A percentile compares a stretch with the other conserved stretches of the same genome.
Evolutionary conservation across 495 filamentous ascomycete species (phyloP).

Genomic region (Hypoxylon intermedium): DNA sequence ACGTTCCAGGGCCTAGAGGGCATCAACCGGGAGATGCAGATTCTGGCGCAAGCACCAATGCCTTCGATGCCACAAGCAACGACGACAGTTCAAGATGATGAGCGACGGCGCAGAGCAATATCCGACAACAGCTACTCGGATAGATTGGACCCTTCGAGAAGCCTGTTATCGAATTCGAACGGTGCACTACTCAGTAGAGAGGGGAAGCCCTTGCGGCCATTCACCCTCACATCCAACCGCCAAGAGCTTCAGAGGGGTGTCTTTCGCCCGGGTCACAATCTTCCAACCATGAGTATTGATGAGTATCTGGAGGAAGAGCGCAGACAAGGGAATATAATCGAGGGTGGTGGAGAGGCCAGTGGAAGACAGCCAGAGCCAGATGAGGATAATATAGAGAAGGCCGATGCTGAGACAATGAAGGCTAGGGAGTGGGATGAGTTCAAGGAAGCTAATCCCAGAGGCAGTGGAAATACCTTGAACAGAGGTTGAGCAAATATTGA

Average conservation of each 20-base stretch:
- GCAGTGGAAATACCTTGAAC: slow-evolving; percentile 86
- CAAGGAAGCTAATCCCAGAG: slow-evolving; percentile 85
- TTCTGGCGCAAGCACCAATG: slow-evolving; percentile 75
- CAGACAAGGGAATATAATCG: slow-evolving; percentile 83
- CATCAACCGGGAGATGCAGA: slow-evolving; percentile 80
- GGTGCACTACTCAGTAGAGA: slow-evolving; percentile 82
- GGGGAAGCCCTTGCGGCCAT: slow-evolving; percentile 89
- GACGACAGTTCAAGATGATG: slow-evolving; percentile 53
- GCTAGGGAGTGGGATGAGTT: slow-evolving; percentile 96
- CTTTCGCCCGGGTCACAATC: slow-evolving; percentile 87
- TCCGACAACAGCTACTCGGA: slow-evolving; percentile 69
- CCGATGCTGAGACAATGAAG: slow-evolving; percentile 90
- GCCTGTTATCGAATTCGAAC: slow-evolving; percentile 43
- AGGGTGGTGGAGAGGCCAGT: slow-evolving; percentile 86
- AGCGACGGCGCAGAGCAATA: slow-evolving; percentile 56
- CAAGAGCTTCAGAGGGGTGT: slow-evolving; percentile 81
- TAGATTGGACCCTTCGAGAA: slow-evolving; percentile 71
- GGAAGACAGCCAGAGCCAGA: slow-evolving; percentile 73
- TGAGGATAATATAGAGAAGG: slow-evolving; percentile 86
- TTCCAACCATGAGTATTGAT: slow-evolving; percentile 97
- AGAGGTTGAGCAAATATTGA: slow-evolving; percentile 60
- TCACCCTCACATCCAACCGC: slow-evolving; percentile 81
- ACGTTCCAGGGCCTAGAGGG: slow-evolving; percentile 85
- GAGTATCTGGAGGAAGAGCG: slow-evolving; percentile 96
- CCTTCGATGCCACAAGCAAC: slow-evolving; percentile 46